Evolutionary conservation across 352 stramenopile genomes (phyloP).

Genomic region (Globisporangium paroecandrum): DNA sequence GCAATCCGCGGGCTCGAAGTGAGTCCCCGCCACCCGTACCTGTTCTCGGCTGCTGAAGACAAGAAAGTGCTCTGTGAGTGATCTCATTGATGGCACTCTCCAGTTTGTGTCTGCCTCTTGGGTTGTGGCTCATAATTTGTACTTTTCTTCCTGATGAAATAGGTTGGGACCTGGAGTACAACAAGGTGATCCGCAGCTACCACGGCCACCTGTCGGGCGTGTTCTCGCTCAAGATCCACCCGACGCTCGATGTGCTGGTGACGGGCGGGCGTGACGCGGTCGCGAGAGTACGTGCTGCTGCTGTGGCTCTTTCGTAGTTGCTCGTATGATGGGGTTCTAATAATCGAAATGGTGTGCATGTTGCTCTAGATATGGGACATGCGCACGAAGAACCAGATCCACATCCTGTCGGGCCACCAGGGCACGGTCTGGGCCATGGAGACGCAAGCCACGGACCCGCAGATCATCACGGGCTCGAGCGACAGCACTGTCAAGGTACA

Average conservation of each 20-base stretch:
- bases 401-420: slow-evolving; percentile 96
- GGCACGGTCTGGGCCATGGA: slow-evolving; percentile 95
- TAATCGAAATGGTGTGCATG: neutral
- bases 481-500: slow-evolving; percentile 93
- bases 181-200: slow-evolving; percentile 99
- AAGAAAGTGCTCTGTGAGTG: slow-evolving; percentile 95
- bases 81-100: too few relatives aligned
- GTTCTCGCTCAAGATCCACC: slow-evolving; percentile 97
- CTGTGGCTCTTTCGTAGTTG: neutral
- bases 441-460: slow-evolving; percentile 95
- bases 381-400: slow-evolving; percentile 97
- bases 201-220: slow-evolving; percentile 99
- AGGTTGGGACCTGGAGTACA: slow-evolving; percentile 99
- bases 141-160: neutral
- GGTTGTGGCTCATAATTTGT: neutral
- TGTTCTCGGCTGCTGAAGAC: slow-evolving; percentile 98
- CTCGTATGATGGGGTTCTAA: neutral
- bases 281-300: slow-evolving; percentile 48
- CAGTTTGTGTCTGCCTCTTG: neutral
- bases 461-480: slow-evolving; percentile 90
- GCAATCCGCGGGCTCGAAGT: slow-evolving; percentile 96
- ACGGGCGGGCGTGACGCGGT: slow-evolving; percentile 93
- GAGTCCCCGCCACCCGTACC: slow-evolving; percentile 94
- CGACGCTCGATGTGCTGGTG: slow-evolving; percentile 97
- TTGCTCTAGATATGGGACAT: slow-evolving; percentile 96